Conservation (phyloP, 371 early-diverging fungal genomes). For the Apophysomyces variabilis region DNA sequence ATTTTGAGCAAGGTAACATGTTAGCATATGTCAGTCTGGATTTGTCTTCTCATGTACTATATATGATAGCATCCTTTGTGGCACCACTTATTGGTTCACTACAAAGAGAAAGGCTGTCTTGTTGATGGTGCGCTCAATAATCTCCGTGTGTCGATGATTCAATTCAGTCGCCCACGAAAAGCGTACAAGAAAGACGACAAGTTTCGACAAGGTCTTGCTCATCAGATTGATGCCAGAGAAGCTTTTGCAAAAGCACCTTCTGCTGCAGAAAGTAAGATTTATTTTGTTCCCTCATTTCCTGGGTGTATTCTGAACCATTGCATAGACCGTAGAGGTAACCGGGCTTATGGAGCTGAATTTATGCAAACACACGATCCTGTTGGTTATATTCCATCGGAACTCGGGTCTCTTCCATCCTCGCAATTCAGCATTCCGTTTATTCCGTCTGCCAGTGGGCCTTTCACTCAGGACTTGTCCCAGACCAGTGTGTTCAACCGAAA, state of each 20-base stretch:
- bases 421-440: slow-evolving; percentile 69
- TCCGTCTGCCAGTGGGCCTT: slow-evolving; percentile 69
- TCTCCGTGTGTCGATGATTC: slow-evolving; percentile 85
- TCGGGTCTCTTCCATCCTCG: slow-evolving; percentile 56
- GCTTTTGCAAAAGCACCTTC: slow-evolving; percentile 67
- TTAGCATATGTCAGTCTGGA: too few species aligned
- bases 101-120: slow-evolving; percentile 88
- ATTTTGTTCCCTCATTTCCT: slow-evolving; percentile 15
- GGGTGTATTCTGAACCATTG: not conserved
- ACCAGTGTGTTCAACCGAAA: slow-evolving; percentile 53
- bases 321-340: slow-evolving; percentile 55
- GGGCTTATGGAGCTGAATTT: slow-evolving; percentile 58
- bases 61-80: slow-evolving; percentile 83
- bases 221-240: slow-evolving; percentile 71
- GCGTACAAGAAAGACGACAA: slow-evolving; percentile 65
- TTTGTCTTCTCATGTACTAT: not conserved
- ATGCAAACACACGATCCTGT: slow-evolving; percentile 64
- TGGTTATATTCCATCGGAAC: slow-evolving; percentile 64
- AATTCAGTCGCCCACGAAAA: slow-evolving; percentile 80
- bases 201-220: slow-evolving; percentile 68
- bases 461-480: slow-evolving; percentile 72
- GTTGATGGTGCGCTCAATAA: slow-evolving; percentile 95
- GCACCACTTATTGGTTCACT: slow-evolving; percentile 94
- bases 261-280: slow-evolving; percentile 48
- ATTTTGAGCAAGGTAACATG: slow-evolving; percentile 78